phyloP scores from a whole-genome alignment of 1,139 yeast species.

The Saccharomyces pastorianus region DNA sequence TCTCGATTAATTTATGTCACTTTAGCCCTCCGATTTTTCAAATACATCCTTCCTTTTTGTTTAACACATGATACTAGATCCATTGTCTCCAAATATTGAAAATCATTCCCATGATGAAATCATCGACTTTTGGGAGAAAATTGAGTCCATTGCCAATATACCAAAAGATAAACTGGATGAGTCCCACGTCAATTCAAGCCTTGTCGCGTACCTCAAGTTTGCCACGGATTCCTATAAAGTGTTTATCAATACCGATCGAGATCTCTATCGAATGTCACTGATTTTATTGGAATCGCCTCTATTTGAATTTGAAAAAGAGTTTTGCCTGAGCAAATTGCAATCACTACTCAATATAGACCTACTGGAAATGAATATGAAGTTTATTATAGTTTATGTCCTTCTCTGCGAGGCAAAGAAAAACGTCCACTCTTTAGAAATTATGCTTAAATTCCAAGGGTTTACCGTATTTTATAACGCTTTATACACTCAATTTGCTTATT shows the following conservation, averaged over 20 bases:
- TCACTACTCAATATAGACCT: conserved; percentile 36
- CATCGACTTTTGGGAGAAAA: conserved; percentile 30
- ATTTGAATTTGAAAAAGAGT: conserved; percentile 34
- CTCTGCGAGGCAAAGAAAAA: conserved; percentile 42
- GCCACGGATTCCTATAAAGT: conserved; percentile 31
- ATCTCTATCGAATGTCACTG: conserved; percentile 33
- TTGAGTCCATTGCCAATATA: conserved; percentile 25
- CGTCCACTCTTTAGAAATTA: conserved; percentile 36
- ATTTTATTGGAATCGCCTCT: conserved; percentile 32
- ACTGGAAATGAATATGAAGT: conserved; percentile 35
- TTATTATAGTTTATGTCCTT: conserved; percentile 45
- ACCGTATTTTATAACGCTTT: conserved; percentile 36
- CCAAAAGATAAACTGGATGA: conserved; percentile 14
- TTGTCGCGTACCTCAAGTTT: conserved; percentile 31
- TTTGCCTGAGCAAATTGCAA: conserved; percentile 41
- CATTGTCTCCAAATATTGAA: conserved; percentile 13
- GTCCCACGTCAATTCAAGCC: conserved; percentile 23
- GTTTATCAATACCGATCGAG: conserved; percentile 31
- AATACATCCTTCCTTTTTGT: background rate
- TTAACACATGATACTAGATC: conserved; percentile 18
- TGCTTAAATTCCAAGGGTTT: conserved; percentile 47
- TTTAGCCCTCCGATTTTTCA: background rate
- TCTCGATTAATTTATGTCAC: background rate
- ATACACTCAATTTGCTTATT: conserved; percentile 32
- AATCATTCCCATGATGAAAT: conserved; percentile 16